Base-by-base conservation (phyloP, 176 grass and related monocot genomes). In the Zoysia pacifica region DNA sequence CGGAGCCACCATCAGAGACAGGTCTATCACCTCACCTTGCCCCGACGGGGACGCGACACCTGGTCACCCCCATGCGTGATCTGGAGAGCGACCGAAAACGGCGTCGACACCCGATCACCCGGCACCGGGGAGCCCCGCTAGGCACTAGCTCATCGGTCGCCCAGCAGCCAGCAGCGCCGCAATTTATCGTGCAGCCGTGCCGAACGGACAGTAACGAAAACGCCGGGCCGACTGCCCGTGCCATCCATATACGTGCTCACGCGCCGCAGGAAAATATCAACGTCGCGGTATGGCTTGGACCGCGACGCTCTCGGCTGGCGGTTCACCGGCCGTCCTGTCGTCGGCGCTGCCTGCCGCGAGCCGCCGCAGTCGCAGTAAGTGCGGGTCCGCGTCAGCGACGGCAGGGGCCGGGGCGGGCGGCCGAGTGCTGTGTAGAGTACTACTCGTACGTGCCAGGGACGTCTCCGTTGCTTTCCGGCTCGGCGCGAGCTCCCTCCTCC, bases 311-410 rank as follows among this genome's bases (percentile, higher is more conserved):
- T 15, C 37, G 51, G 1, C 14, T 28, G 1, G 18, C 55, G 5
- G 55, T 18, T 6, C 16, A 1, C 18, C 8, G 45, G 45, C 45
- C 45, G 45, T 1, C 5, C 45, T 28, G 45, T n/a, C 5, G 13
- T 16, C 13, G 4, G 5, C 54, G 15, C 9, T 6, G 55, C 18
- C 19, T 7, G 38, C 37, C 12, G 4, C 44, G 58, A 59, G n/a
- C n/a, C n/a, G 73, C 59, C 58, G 74, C 58, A 37, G 74, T 48
- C 58, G 74, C 58, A 37, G 74, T 48, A 63, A 76, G 44, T 16
- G 58, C 43, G 58, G 73, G 55, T 46, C 55, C 41, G 1, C n/a
- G 61, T 77, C 75, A 18, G 12, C 18, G 72, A 7, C 72, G 5
- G 62, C 36, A 12, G 2, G 62, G 11, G 36, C 35, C 10, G 5